These are phyloP conservation scores for Sungouiozyma intestinalis DNA, from an alignment of 805 yeast species.

Conservation along the genomic window DNA sequence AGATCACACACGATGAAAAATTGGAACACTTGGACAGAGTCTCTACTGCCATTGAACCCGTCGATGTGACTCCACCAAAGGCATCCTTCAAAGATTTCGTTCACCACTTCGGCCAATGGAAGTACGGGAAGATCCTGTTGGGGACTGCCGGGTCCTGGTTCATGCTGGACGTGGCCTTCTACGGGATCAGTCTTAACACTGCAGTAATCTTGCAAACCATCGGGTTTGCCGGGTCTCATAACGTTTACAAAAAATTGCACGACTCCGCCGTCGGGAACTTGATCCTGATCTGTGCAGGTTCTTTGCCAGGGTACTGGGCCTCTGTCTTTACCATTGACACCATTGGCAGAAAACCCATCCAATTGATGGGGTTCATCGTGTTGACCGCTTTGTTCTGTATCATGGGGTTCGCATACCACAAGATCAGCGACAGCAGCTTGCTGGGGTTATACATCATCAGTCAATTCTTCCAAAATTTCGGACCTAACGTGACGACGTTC, in stretches of 20 bases:
- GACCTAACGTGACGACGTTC: slow-evolving; percentile 89
- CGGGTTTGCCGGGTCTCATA: slow-evolving; percentile 66
- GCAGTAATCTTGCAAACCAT: slow-evolving; percentile 71
- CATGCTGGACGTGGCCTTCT: slow-evolving; percentile 79
- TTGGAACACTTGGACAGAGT: slow-evolving; percentile 30
- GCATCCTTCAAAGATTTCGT: slow-evolving; percentile 71
- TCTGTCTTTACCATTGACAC: slow-evolving; percentile 70
- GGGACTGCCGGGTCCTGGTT: slow-evolving; percentile 94
- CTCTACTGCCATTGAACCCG: slow-evolving; percentile 39
- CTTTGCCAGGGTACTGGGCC: slow-evolving; percentile 89
- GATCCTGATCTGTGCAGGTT: slow-evolving; percentile 89
- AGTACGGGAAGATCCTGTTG: slow-evolving; percentile 65
- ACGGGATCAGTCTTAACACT: slow-evolving; percentile 79
- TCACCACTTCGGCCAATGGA: slow-evolving; percentile 75
- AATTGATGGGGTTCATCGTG: slow-evolving; percentile 61
- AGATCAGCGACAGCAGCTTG: slow-evolving; percentile 52
- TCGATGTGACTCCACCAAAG: slow-evolving; percentile 45
- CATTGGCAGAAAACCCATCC: slow-evolving; percentile 79
- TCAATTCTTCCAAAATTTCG: slow-evolving; percentile 85
- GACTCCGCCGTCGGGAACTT: slow-evolving; percentile 85
- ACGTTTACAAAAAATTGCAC: slow-evolving; percentile 61
- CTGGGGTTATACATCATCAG: slow-evolving; percentile 69
- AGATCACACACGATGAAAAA: not conserved
- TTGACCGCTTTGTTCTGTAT: slow-evolving; percentile 65
- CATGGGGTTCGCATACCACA: slow-evolving; percentile 78